Evolutionary conservation across 1,284 basidiomycete species (phyloP).

Genomic region (Dichomitus squalens): DNA sequence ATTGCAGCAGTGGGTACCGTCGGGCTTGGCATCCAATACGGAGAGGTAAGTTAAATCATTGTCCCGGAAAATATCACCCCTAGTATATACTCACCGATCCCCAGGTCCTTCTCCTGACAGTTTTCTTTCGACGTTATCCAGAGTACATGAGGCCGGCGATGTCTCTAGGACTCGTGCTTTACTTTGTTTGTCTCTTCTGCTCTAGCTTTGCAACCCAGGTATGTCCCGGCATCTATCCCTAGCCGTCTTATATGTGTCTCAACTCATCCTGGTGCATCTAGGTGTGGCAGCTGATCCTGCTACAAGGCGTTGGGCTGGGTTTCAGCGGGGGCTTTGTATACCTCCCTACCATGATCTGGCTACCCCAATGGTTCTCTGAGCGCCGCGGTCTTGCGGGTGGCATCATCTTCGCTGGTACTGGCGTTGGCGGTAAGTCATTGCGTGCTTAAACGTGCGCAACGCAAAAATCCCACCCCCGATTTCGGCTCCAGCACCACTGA

Average conservation of each 20-base stretch:
- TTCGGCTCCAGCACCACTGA: no score
- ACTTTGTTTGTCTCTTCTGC: conserved; percentile 24
- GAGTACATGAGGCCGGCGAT: conserved; percentile 27
- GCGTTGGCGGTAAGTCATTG: conserved; percentile 26
- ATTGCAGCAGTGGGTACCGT: conserved; percentile 27
- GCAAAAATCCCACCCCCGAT: no score
- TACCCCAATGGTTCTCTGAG: conserved; percentile 27
- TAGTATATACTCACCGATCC: not conserved
- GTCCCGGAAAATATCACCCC: not conserved
- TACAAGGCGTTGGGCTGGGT: conserved; percentile 31
- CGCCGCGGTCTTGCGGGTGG: no score
- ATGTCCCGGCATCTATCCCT: not conserved
- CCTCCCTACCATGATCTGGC: conserved; percentile 27
- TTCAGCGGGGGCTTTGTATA: conserved; percentile 30
- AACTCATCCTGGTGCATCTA: not conserved
- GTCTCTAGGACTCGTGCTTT: conserved; percentile 25
- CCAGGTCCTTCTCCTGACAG: conserved; percentile 26
- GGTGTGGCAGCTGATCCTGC: conserved; percentile 31
- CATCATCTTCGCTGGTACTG: conserved; percentile 33
- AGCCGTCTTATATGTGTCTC: not conserved
- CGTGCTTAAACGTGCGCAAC: not conserved
- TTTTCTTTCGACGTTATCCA: conserved; percentile 29
- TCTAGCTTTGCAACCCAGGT: conserved; percentile 32
- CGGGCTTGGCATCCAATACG: conserved; percentile 27
- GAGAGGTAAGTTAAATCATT: conserved; percentile 12